phyloP scores from a whole-genome alignment of 345 rosid species.

The Salix udensis region DNA sequence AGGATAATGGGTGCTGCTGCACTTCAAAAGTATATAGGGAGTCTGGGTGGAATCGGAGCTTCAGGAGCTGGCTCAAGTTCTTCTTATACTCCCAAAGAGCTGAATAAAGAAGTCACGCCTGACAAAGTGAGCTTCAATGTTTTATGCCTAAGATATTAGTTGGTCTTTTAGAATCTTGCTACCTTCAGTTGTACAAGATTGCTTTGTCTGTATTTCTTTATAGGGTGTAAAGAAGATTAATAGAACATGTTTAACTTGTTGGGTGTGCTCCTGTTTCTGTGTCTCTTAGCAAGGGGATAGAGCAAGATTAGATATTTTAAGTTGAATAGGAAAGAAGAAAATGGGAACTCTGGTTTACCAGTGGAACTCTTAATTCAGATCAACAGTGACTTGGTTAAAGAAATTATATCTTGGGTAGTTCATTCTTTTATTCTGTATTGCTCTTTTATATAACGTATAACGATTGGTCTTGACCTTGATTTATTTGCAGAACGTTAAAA shows the following conservation, averaged over 20 bases:
- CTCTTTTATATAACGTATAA: neutral
- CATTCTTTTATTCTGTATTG: neutral
- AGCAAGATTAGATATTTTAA: neutral
- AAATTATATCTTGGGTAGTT: neutral
- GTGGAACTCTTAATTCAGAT: neutral
- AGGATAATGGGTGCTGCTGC: slow-evolving; percentile 98
- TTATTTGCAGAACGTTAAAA: slow-evolving; percentile 83
- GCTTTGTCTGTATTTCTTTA: neutral
- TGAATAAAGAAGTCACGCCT: slow-evolving; percentile 88
- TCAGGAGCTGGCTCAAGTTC: slow-evolving; percentile 97
- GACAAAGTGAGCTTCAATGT: slow-evolving; percentile 59
- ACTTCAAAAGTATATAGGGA: slow-evolving; percentile 87
- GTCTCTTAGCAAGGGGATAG: neutral
- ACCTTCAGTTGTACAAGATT: neutral
- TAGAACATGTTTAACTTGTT: neutral
- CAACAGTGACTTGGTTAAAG: neutral
- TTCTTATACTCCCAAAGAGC: slow-evolving; percentile 80
- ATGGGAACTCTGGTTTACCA: neutral
- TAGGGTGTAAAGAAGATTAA: neutral
- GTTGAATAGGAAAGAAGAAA: neutral
- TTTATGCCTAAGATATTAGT: neutral
- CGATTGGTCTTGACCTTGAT: slow-evolving; percentile 18
- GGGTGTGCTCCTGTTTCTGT: neutral
- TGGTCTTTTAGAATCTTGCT: neutral
- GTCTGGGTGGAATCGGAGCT: slow-evolving; percentile 94